phyloP scores from a whole-genome alignment of 1,284 basidiomycete genomes.

The Malassezia yamatoensis region DNA sequence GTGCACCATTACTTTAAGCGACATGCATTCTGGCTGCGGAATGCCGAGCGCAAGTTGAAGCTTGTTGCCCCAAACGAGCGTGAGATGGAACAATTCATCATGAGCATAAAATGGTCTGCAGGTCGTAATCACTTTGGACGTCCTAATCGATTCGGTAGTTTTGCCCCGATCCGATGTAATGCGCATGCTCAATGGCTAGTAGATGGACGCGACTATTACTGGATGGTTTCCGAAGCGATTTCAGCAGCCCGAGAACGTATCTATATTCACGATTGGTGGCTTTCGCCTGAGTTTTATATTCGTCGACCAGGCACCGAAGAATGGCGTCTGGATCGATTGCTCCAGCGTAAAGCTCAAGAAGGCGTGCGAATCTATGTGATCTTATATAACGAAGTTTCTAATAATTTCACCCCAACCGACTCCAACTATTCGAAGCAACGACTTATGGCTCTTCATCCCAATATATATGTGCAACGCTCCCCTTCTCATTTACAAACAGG shows the following conservation, averaged over 20 bases:
- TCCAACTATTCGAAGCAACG: conserved; percentile 76
- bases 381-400: conserved; percentile 81
- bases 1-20: conserved; percentile 38
- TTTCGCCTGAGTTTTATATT: conserved; percentile 63
- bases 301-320: conserved; percentile 71
- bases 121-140: conserved; percentile 68
- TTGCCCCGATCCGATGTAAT: conserved; percentile 83
- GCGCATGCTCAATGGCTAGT: conserved; percentile 96
- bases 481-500: conserved; percentile 96
- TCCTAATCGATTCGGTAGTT: conserved; percentile 65
- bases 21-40: conserved; percentile 88
- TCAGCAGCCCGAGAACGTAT: conserved; percentile 70
- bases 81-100: conserved; percentile 96
- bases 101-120: conserved; percentile 74
- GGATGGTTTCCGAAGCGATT: conserved; percentile 81
- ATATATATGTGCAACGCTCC: conserved; percentile 91
- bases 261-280: conserved; percentile 48
- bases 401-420: conserved; percentile 63
- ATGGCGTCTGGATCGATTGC: conserved; percentile 75
- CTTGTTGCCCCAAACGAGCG: conserved; percentile 79
- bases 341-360: conserved; percentile 86
- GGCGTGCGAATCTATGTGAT: conserved; percentile 96
- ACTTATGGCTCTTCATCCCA: conserved; percentile 74
- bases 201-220: conserved; percentile 60
- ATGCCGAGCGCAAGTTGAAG: conserved; percentile 80